Percentiles rank a stretch among this genome's conserved stretches.
Conservation (phyloP, 768 basidiomycete species). For the Coprinellus micaceus region DNA sequence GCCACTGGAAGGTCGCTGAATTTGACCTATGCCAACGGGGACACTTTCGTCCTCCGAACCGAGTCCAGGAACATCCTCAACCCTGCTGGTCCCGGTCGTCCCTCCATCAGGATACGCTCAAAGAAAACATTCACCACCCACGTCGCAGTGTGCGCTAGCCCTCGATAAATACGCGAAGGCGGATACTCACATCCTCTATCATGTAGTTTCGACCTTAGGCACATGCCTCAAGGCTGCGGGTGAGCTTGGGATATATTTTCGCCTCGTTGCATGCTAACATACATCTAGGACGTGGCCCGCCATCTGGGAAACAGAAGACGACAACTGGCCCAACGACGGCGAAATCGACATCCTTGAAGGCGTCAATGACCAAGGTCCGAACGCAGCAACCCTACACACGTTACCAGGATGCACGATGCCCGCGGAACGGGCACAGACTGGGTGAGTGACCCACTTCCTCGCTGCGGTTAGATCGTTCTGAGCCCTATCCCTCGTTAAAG, state of each 20-base stretch:
- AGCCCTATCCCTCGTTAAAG: conserved; percentile 13
- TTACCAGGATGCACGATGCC: conserved; percentile 45
- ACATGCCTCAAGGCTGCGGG: conserved; percentile 63
- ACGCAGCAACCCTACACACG: conserved; percentile 56
- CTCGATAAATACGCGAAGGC: too few species aligned
- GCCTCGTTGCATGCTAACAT: neutral
- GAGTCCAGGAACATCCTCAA: conserved; percentile 47
- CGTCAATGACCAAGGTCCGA: conserved; percentile 52
- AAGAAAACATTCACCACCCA: conserved; percentile 46
- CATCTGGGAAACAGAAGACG: conserved; percentile 32
- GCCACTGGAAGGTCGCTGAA: conserved; percentile 49
- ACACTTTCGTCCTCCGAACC: conserved; percentile 39
- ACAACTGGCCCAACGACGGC: conserved; percentile 26
- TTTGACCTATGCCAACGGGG: conserved; percentile 51
- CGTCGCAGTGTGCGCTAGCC: conserved; percentile 45
- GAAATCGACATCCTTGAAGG: conserved; percentile 53
- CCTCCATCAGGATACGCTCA: conserved; percentile 52
- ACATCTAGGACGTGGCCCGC: conserved; percentile 48
- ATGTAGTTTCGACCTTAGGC: conserved; percentile 46
- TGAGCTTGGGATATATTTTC: conserved; percentile 21
- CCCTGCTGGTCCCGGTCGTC: conserved; percentile 49
- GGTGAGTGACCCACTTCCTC: conserved; percentile 24
- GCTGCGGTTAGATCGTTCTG: neutral
- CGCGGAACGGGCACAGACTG: conserved; percentile 31
- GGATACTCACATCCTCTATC: too few species aligned